Conservation (phyloP, 768 basidiomycete species). For the Leccinellum rugosiceps region DNA sequence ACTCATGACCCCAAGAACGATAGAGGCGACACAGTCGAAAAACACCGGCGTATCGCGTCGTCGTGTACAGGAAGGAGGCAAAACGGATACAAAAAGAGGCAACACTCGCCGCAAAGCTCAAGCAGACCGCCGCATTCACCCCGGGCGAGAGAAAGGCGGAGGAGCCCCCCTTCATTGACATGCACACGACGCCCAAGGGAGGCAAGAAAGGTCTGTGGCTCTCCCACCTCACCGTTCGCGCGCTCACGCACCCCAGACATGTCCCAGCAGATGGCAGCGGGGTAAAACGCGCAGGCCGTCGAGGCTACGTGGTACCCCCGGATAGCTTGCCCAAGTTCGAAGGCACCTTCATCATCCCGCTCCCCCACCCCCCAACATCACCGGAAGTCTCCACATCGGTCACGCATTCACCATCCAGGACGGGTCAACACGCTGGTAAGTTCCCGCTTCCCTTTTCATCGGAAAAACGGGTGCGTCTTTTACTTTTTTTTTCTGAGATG, state of each 20-base stretch:
- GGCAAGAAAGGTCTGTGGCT: too few species aligned
- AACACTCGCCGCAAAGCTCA: too few species aligned
- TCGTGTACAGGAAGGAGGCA: too few species aligned
- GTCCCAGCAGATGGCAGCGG: conserved; percentile 78
- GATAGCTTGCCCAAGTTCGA: conserved; percentile 33
- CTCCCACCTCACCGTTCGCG: background rate
- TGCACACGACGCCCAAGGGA: too few species aligned
- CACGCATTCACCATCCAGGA: conserved; percentile 96
- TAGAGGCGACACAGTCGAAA: too few species aligned
- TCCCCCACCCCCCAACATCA: conserved; percentile 96
- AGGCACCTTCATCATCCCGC: conserved; percentile 78
- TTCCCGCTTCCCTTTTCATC: background rate
- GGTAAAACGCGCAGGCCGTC: conserved; percentile 92
- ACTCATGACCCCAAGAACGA: too few species aligned
- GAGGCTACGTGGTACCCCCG: conserved; percentile 94
- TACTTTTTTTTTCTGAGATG: background rate
- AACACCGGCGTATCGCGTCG: too few species aligned
- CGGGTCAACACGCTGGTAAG: conserved; percentile 79
- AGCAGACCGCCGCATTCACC: too few species aligned
- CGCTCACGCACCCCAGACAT: conserved; percentile 52
- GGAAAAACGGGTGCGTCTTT: conserved; percentile 86
- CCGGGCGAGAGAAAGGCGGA: too few species aligned
- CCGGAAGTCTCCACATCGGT: conserved; percentile 91
- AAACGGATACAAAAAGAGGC: too few species aligned
- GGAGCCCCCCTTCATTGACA: too few species aligned